Base-by-base conservation (phyloP, 129 eudicot species). In the Lactuca sativa region DNA sequence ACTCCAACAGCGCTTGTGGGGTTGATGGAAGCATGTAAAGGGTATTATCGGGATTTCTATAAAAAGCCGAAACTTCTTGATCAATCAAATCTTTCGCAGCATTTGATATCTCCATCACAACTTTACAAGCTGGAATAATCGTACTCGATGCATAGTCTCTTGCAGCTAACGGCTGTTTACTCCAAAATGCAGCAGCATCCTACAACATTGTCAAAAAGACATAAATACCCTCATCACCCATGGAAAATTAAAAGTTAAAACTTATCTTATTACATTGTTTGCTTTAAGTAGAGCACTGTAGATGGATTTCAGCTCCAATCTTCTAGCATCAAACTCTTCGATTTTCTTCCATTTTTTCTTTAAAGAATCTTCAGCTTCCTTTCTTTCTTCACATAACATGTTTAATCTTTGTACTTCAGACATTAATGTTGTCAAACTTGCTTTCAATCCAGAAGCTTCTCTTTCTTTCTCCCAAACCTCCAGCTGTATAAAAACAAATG, bases 391-490 rank as follows among this genome's bases (percentile, higher is more conserved):
- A 81, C 97, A 90, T 79, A 95, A 74, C 85, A 82, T 90, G 70
- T 90, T 88, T 64, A 95, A 67, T 5, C 99, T 90, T 59, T 95
- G 93, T 36, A 95, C 84, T 88, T 95, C 97, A 66, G 97, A 87
- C 78, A 87, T 74, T 79, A 95, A 82, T 38, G 95, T 90, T 47
- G 77, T 90, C 78, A 95, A 72, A 80, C 99, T 82, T 55, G 99
- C 97, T 72, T 86, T 86, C 64, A 95, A 77, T 56, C 99, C 99
- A 58, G 99, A 86, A 73, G 89, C 87, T 71, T 95, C 99, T 79
- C 99, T 90, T 81, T 95, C 99, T 80, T 90, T 95, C 11, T 85
- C 81, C 99, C 99, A 90, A 64, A 90, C 99, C 76, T 95, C 99
- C 73, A 95, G 66, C 99, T 95, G 77, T 49, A 69, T 18, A 63